These are phyloP conservation scores for Rhytidhysteron rufulum DNA, from an alignment of 2,329 filamentous ascomycete genomes.

Conservation along the genomic window DNA sequence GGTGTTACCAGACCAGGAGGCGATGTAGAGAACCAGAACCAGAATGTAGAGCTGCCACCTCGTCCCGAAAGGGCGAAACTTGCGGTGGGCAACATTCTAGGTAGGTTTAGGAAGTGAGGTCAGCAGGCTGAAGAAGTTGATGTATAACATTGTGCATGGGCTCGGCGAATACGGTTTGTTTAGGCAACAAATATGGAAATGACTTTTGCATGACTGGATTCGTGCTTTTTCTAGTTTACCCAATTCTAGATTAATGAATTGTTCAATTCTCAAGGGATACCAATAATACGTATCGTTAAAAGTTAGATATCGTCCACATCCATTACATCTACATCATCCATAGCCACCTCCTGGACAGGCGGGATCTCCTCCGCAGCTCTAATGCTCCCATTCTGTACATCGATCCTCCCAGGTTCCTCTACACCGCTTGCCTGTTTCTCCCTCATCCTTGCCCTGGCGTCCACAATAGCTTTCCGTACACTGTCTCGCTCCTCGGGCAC, in stretches of 20 bases:
- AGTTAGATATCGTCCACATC: slow-evolving; percentile 50
- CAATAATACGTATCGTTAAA: slow-evolving; percentile 6
- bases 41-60: slow-evolving; percentile 19
- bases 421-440: slow-evolving; percentile 50
- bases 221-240: slow-evolving; percentile 8
- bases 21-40: slow-evolving; percentile 13
- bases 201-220: slow-evolving; percentile 26
- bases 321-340: slow-evolving; percentile 54
- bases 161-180: too few relatives aligned
- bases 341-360: background rate
- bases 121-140: too few relatives aligned
- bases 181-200: slow-evolving; percentile 14
- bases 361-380: background rate
- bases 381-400: slow-evolving; percentile 5
- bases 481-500: slow-evolving; percentile 68
- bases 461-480: slow-evolving; percentile 78
- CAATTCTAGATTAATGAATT: slow-evolving; percentile 13
- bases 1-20: slow-evolving; percentile 19
- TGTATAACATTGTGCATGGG: too few relatives aligned
- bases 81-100: slow-evolving; percentile 23
- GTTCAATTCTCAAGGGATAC: slow-evolving; percentile 10
- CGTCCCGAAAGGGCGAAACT: slow-evolving; percentile 28
- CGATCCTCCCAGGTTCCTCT: slow-evolving; percentile 28
- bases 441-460: slow-evolving; percentile 66
- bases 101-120: slow-evolving; percentile 24